Evolutionary conservation across 495 filamentous ascomycete species (phyloP).

Genomic region (Neurospora terricola): DNA sequence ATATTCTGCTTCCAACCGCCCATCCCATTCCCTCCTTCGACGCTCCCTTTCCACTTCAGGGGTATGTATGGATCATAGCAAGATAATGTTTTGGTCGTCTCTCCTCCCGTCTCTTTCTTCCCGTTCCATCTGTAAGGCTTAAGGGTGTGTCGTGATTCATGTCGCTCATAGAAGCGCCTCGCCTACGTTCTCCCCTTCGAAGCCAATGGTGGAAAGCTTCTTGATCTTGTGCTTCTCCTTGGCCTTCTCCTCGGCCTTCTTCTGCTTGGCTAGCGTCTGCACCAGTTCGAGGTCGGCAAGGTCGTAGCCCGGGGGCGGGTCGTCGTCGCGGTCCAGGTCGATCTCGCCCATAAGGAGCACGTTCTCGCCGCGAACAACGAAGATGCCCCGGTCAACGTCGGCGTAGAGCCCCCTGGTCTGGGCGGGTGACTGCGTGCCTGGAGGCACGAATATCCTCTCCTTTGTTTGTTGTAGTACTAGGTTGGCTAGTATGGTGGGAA

Average conservation of each 20-base stretch:
- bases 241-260: slow-evolving; percentile 54
- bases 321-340: slow-evolving; percentile 90
- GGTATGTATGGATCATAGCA: not conserved
- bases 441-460: slow-evolving; percentile 68
- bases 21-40: not conserved
- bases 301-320: slow-evolving; percentile 60
- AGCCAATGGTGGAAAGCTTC: slow-evolving; percentile 65
- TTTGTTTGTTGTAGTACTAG: slow-evolving; percentile 85
- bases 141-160: not conserved
- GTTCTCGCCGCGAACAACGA: slow-evolving; percentile 88
- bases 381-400: slow-evolving; percentile 72
- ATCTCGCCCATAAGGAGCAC: slow-evolving; percentile 88
- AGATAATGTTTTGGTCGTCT: not conserved
- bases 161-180: slow-evolving; percentile 56
- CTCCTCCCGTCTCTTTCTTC: not conserved
- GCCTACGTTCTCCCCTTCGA: slow-evolving; percentile 76
- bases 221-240: slow-evolving; percentile 59
- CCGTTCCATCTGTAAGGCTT: not conserved
- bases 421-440: slow-evolving; percentile 11
- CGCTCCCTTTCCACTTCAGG: not conserved
- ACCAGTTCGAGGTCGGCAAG: slow-evolving; percentile 60
- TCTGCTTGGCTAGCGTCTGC: slow-evolving; percentile 59
- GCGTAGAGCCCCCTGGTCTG: slow-evolving; percentile 50
- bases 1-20: slow-evolving; percentile 53
- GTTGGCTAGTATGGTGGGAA: slow-evolving; percentile 53